Conservation (phyloP, 805 yeast genomes). For the Vanderwaltozyma polyspora region DNA sequence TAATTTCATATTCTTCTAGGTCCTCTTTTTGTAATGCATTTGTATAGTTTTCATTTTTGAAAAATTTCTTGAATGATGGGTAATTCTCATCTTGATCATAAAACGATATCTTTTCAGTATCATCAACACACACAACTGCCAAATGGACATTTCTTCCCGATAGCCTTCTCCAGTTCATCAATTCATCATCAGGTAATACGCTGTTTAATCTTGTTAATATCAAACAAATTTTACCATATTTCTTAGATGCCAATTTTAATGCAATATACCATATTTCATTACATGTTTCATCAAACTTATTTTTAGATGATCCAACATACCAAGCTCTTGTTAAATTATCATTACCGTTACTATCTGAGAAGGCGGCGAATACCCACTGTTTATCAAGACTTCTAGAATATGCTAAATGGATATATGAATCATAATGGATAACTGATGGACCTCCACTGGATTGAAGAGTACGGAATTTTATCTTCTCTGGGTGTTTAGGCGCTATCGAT, state of each 20-base stretch:
- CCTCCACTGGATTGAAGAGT: slow-evolving; percentile 26
- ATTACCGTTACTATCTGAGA: slow-evolving; percentile 78
- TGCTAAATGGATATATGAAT: slow-evolving; percentile 72
- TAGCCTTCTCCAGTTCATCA: slow-evolving; percentile 66
- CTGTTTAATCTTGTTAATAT: slow-evolving; percentile 62
- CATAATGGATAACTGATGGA: slow-evolving; percentile 29
- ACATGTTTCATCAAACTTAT: slow-evolving; percentile 43
- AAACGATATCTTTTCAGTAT: slow-evolving; percentile 38
- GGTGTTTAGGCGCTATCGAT: slow-evolving; percentile 31
- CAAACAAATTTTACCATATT: slow-evolving; percentile 44
- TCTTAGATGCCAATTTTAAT: slow-evolving; percentile 30
- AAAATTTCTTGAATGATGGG: slow-evolving; percentile 27
- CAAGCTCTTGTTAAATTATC: slow-evolving; percentile 54
- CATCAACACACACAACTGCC: slow-evolving; percentile 59
- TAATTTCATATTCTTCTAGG: slow-evolving; percentile 28
- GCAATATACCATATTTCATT: slow-evolving; percentile 60
- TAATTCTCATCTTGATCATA: slow-evolving; percentile 24
- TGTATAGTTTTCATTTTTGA: slow-evolving; percentile 16
- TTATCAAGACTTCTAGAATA: slow-evolving; percentile 74
- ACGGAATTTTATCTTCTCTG: slow-evolving; percentile 34
- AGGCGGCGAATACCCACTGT: slow-evolving; percentile 76
- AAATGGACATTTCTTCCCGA: slow-evolving; percentile 50
- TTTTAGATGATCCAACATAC: slow-evolving; percentile 33
- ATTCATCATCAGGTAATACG: slow-evolving; percentile 70
- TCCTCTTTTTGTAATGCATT: slow-evolving; percentile 8